Base-by-base conservation (phyloP, 345 rosid genomes). In the Carallia pectinifolia region DNA sequence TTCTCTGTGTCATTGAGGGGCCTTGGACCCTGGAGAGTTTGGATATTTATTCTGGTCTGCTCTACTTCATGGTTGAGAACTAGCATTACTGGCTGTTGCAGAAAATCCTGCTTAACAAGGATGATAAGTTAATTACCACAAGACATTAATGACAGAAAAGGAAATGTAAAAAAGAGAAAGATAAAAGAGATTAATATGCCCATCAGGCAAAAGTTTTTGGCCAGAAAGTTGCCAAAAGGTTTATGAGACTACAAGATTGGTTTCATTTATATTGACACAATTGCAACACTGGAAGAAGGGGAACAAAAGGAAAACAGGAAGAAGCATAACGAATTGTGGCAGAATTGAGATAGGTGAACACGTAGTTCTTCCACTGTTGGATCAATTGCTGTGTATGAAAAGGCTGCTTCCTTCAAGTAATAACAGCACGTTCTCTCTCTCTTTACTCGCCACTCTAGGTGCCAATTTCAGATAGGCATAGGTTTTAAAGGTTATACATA, bases 61-160 rank as follows among this genome's bases (percentile, higher is more conserved):
- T 71, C 74, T 53, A 79, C 75, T 66, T 83, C 88, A 73, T 82
- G 89, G 78, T 79, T 83, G 70, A 82, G 85, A 75, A 85, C 74
- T 72, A 86, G 85, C 85, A 87, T 84, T 69, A 85, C 85, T 71
- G 97, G 90, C 58, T 82, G 86, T 77, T 85, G 86, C 81, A 95
- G 73, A 58, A 82, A 53, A 76, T 86, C 96, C 97, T 94, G 83
- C 71, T 47, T 73, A 72, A 69, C 17, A 69, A 76, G 73, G 44
- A 54, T 6, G 55, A 62, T 47, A 6, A 19, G n/a, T n/a, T 38
- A 10, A 64, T 5, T 1, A 18, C 34, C 30, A 53, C 40, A 23
- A 40, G 17, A 53, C 30, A 44, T 30, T 4, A 10, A 36, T 58
- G 2, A 65, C 17, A 48, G 13, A 58, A 39, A 40, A 7, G 3